Evolutionary conservation across 768 basidiomycete species (phyloP), one percentile per base, ranked within the genome.

Genomic region (Mrakia frigida): DNA sequence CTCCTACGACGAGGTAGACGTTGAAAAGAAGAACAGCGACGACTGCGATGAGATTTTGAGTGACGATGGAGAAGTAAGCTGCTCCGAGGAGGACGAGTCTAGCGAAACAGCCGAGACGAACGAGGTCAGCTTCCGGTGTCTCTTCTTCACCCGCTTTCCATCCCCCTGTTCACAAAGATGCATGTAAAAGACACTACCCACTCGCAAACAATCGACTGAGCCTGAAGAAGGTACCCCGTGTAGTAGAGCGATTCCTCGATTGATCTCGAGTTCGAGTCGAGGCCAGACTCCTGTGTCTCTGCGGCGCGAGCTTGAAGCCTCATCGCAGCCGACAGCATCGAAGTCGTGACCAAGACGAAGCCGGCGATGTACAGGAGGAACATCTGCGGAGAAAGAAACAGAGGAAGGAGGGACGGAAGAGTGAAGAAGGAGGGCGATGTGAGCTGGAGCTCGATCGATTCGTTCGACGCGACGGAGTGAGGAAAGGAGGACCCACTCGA

Each of bases 201-300:
- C 60, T 63, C 60, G 60, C 31, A 63, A 9, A 63, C 31, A 5
- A 63, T 63, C n/a, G n/a, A n/a, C 60, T 63, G 60, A 31, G 60
- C 31, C 16, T 63, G 60, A 1, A 63, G 60, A 28, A 63, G 60
- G 13, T 35, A 35, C 3, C 7, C 35, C 31, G 28, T 33, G 31
- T 63, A 31, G 28, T 10, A 13, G 9, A 63, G 2, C 31, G 28
- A 35, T 10, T 23, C 60, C 60, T 63, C 16, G 13, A 63, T 63
- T 5, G 28, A 31, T 31, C 31, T 63, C 7, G 25, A 28, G 53
- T 53, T 53, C 6, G 53, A 11, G 10, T 53, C 23, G 53, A 53
- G 3, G 1, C 53, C 53, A 3, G 53, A 25, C 23, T 53, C 60
- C 60, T 35, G n/a, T 11, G 6, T 2, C 31, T 31, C 21, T 6